phyloP scores from a whole-genome alignment of 1,284 basidiomycete genomes.

The Coriolopsis trogii region DNA sequence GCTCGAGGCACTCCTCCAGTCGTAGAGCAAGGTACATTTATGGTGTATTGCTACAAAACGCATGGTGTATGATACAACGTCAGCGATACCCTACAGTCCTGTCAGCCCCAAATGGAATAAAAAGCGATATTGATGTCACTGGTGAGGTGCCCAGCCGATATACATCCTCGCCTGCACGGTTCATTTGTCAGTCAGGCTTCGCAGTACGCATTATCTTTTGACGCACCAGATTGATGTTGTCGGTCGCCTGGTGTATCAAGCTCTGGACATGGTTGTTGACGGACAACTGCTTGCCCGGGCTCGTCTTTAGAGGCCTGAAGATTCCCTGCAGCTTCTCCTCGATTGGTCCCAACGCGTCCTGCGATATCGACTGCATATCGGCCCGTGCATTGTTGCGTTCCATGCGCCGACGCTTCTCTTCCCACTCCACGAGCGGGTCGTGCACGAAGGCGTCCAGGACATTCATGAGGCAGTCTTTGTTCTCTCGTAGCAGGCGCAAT shows the following conservation, averaged over 20 bases:
- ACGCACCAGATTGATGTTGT: constrained; percentile 74
- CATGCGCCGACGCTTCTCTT: constrained; percentile 40
- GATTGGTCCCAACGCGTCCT: constrained; percentile 78
- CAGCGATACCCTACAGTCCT: neutral
- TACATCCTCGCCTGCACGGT: constrained; percentile 72
- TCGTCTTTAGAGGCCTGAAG: constrained; percentile 62
- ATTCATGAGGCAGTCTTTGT: constrained; percentile 94
- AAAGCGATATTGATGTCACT: constrained; percentile 44
- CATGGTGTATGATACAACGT: constrained; percentile 20
- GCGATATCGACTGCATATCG: constrained; percentile 67
- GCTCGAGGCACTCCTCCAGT: constrained; percentile 34
- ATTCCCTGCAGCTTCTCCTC: constrained; percentile 84
- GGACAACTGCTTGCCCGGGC: constrained; percentile 66
- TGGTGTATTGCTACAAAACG: constrained; percentile 20
- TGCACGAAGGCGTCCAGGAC: constrained; percentile 98
- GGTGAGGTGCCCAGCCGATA: constrained; percentile 86
- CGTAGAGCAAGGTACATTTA: neutral
- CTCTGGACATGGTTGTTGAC: constrained; percentile 89
- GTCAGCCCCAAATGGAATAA: neutral
- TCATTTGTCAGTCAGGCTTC: neutral
- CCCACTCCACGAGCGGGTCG: constrained; percentile 97
- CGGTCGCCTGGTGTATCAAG: constrained; percentile 87
- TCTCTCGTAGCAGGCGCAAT: constrained; percentile 84
- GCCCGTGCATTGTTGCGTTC: constrained; percentile 49
- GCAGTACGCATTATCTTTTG: no score